Evolutionary conservation across 176 grass and related monocot species (phyloP).

Genomic region (Musa acuminata): DNA sequence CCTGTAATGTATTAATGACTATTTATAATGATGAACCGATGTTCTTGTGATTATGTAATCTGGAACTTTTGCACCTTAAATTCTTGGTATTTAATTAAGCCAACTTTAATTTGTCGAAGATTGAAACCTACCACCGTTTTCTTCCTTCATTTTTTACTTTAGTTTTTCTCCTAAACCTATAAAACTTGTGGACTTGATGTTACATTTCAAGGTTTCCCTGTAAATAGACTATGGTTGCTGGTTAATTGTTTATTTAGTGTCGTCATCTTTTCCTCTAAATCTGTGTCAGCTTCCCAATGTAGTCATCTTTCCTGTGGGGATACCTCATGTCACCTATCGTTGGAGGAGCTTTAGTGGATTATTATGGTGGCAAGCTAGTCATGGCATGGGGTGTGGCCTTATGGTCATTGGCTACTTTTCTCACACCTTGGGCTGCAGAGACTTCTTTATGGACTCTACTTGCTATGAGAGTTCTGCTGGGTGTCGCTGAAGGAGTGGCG

Average conservation of each 20-base stretch:
- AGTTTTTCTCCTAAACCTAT: background rate
- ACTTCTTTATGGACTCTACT: constrained; percentile 69
- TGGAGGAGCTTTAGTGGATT: constrained; percentile 81
- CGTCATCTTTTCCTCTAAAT: constrained; percentile 12
- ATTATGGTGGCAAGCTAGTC: constrained; percentile 81
- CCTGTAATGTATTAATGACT: too few relatives aligned
- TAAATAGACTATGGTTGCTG: background rate
- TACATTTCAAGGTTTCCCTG: background rate
- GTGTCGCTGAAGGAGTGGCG: constrained; percentile 91
- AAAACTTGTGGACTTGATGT: background rate
- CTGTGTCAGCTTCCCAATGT: constrained; percentile 23
- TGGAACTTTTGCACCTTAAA: too few relatives aligned
- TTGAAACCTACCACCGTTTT: too few relatives aligned
- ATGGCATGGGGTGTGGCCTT: constrained; percentile 85
- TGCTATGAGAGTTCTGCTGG: constrained; percentile 61
- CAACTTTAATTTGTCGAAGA: too few relatives aligned
- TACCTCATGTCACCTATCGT: constrained; percentile 87
- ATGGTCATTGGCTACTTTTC: constrained; percentile 89
- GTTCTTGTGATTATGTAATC: too few relatives aligned
- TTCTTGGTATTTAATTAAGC: too few relatives aligned
- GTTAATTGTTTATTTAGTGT: background rate
- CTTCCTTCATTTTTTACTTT: background rate
- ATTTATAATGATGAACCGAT: too few relatives aligned
- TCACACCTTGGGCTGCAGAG: constrained; percentile 84
- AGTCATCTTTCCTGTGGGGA: constrained; percentile 98